Conservation (phyloP, 2,329 filamentous ascomycete species). For the Neocatenulostroma microsporum region DNA sequence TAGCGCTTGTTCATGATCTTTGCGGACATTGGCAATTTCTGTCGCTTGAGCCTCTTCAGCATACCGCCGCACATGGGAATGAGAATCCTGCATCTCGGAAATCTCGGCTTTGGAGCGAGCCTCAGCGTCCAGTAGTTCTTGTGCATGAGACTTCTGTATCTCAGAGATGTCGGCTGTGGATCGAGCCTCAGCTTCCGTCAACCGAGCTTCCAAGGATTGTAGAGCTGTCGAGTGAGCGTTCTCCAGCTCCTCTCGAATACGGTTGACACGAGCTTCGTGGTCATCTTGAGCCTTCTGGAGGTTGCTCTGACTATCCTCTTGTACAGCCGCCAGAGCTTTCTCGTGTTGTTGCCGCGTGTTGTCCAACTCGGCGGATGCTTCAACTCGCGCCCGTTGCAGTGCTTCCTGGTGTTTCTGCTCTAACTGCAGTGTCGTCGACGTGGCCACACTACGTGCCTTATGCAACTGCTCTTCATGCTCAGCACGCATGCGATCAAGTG, state of each 20-base stretch:
- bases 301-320: slow-evolving; percentile 8
- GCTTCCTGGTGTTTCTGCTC: not conserved
- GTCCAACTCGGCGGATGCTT: slow-evolving; percentile 5
- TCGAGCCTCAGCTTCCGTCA: slow-evolving; percentile 13
- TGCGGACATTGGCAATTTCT: not conserved
- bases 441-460: not conserved
- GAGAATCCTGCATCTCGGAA: no score
- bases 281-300: slow-evolving; percentile 3
- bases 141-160: not conserved
- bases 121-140: not conserved
- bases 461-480: not conserved
- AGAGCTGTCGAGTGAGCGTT: slow-evolving; percentile 7
- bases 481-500: not conserved
- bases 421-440: not conserved
- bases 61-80: no score
- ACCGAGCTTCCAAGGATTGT: slow-evolving; percentile 6
- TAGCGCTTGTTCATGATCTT: not conserved
- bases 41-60: no score
- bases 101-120: no score
- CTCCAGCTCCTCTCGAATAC: slow-evolving; percentile 7
- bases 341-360: slow-evolving; percentile 7
- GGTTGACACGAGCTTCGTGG: slow-evolving; percentile 7
- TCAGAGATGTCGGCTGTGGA: not conserved
- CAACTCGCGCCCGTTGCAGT: not conserved
- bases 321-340: slow-evolving; percentile 8